phyloP scores from a whole-genome alignment of 768 basidiomycete genomes.

The Cystobasidium ongulense region DNA sequence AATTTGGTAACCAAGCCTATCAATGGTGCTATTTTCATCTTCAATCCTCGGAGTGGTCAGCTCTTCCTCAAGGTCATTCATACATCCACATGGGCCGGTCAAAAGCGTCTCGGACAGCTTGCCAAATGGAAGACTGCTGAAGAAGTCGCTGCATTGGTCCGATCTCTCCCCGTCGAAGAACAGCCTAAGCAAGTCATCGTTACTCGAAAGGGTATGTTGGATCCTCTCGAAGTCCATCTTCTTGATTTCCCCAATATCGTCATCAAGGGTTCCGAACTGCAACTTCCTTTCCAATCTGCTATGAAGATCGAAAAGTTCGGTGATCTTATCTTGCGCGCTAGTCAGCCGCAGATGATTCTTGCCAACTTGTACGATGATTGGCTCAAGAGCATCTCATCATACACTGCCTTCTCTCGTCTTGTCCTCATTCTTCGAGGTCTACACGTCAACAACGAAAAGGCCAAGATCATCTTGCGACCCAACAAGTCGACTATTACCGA shows the following conservation, averaged over 20 bases:
- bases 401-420: conserved; percentile 95
- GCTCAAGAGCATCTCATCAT: conserved; percentile 97
- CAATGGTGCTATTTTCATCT: conserved; percentile 97
- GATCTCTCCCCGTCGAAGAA: conserved; percentile 98
- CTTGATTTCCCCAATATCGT: conserved; percentile 99
- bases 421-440: conserved; percentile 93
- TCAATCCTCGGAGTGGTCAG: conserved; percentile 97
- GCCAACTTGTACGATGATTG: conserved; percentile 99
- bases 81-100: conserved; percentile 99
- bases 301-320: conserved; percentile 99
- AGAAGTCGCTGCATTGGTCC: conserved; percentile 96
- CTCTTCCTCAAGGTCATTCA: conserved; percentile 98
- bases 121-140: conserved; percentile 99
- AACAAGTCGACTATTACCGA: conserved; percentile 96
- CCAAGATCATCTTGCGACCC: conserved; percentile 93
- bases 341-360: conserved; percentile 97
- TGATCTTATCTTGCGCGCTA: conserved; percentile 77
- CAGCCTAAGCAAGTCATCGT: conserved; percentile 99
- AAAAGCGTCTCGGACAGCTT: conserved; percentile 97
- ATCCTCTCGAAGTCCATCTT: conserved; percentile 81
- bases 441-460: conserved; percentile 99
- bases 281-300: conserved; percentile 97
- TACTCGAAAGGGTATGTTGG: conserved; percentile 99
- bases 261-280: conserved; percentile 97
- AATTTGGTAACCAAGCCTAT: conserved; percentile 99